phyloP scores from a whole-genome alignment of 768 basidiomycete genomes.

The Tephrocybe sp. region DNA sequence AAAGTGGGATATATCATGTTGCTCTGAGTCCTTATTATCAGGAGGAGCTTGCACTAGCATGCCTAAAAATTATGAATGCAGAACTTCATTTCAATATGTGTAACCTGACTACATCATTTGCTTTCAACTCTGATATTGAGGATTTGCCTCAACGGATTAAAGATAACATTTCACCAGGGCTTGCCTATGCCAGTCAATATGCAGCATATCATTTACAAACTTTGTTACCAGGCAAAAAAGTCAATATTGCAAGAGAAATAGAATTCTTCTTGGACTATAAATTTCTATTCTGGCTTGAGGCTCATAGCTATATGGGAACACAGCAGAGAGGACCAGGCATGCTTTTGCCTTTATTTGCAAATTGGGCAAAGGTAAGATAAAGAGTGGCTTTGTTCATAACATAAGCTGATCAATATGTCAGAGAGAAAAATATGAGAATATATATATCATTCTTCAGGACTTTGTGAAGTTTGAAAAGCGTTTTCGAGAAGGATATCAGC shows the following conservation, averaged over 20 bases:
- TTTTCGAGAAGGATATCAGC: neutral
- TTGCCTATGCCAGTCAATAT: conserved; percentile 10
- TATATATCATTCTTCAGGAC: neutral
- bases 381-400: too few relatives aligned
- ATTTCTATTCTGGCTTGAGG: neutral
- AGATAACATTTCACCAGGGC: neutral
- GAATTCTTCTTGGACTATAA: conserved; percentile 1
- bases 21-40: neutral
- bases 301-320: neutral
- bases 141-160: neutral
- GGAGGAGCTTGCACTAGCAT: neutral
- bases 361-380: neutral
- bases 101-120: conserved; percentile 9
- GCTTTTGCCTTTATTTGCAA: neutral
- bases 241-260: neutral
- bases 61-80: conserved; percentile 7
- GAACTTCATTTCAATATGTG: conserved; percentile 17
- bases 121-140: conserved; percentile 2
- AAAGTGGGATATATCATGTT: neutral
- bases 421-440: neutral
- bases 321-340: neutral
- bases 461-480: neutral
- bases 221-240: too few relatives aligned
- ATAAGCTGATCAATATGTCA: too few relatives aligned
- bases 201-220: conserved; percentile 10